Conservation (phyloP, 176 grass and related monocot genomes). For the Canna indica region DNA sequence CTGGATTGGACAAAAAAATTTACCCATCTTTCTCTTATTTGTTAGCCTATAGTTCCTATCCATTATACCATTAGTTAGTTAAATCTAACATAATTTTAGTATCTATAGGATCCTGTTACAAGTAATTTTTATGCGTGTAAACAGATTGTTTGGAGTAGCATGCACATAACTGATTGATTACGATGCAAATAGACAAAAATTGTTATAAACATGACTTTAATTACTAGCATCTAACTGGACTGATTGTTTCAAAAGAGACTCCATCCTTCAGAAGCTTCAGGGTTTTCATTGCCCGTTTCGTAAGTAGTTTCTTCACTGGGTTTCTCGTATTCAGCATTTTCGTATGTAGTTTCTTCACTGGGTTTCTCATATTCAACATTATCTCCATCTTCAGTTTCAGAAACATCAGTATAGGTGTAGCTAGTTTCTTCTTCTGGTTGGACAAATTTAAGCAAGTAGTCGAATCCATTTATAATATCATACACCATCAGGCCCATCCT, state of each 20-base stretch:
- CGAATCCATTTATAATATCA: constrained; percentile 72
- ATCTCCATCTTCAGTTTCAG: no score
- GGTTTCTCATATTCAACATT: background rate
- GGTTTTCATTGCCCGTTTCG: no score
- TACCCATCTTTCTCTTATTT: no score
- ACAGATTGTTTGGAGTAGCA: no score
- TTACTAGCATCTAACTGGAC: background rate
- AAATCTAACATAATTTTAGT: no score
- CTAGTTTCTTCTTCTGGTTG: constrained; percentile 28
- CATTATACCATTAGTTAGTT: no score
- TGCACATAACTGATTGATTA: background rate
- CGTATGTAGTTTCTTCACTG: constrained; percentile 25
- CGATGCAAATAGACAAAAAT: background rate
- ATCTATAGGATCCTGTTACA: no score
- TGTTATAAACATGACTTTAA: background rate
- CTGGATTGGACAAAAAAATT: no score
- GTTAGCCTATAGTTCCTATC: no score
- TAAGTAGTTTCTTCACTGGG: constrained; percentile 9
- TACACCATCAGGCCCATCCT: constrained; percentile 96
- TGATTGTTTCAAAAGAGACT: constrained; percentile 34
- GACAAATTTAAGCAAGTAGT: constrained; percentile 48
- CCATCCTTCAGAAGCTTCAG: constrained; percentile 25
- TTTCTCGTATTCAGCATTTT: background rate
- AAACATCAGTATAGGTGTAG: constrained; percentile 13
- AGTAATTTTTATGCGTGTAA: no score